Conservation (phyloP, 495 filamentous ascomycete species). For the Tuber indicum region DNA sequence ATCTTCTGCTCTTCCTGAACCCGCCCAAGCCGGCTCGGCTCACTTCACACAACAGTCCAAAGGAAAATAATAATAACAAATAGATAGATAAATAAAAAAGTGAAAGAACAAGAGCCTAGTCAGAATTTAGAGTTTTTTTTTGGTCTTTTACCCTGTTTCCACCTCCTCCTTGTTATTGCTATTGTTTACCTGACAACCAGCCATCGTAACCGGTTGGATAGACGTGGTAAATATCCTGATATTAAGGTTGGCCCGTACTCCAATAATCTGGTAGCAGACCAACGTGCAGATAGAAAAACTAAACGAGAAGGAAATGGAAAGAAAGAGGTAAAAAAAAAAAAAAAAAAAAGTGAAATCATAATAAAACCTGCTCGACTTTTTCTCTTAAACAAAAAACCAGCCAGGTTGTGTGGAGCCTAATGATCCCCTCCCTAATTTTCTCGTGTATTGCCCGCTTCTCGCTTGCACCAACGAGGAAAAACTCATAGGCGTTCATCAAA, state of each 20-base stretch:
- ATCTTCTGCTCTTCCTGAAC: neutral
- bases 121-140: neutral
- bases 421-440: neutral
- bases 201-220: neutral
- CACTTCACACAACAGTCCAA: neutral
- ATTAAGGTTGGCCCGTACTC: conserved; percentile 2
- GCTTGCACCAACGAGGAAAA: neutral
- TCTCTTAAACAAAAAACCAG: neutral
- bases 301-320: neutral
- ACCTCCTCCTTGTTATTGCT: neutral
- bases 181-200: neutral
- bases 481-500: neutral
- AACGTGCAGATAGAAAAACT: neutral
- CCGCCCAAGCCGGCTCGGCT: neutral
- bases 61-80: neutral
- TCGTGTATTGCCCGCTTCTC: neutral
- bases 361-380: neutral
- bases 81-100: neutral
- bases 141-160: neutral
- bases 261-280: neutral
- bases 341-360: neutral
- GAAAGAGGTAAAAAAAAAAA: neutral
- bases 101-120: neutral
- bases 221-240: neutral
- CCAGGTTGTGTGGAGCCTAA: neutral